These are phyloP conservation scores for Malus sieversii DNA, from an alignment of 306 rosid genomes.

Conservation along the genomic window DNA sequence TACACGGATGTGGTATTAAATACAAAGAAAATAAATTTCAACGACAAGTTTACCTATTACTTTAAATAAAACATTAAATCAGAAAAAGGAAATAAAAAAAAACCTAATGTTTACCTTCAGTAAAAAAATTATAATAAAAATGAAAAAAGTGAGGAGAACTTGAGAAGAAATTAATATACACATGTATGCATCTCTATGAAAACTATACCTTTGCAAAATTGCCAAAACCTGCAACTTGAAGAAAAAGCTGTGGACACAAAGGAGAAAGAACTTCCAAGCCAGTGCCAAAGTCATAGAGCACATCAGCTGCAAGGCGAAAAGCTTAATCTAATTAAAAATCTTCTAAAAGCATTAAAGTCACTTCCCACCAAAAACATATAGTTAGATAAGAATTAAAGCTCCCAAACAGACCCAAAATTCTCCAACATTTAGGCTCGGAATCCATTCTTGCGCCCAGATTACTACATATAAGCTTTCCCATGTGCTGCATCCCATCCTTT, in stretches of 20 bases:
- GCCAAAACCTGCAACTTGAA: conserved; percentile 91
- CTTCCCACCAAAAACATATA: neutral
- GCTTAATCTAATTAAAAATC: conserved; percentile 14
- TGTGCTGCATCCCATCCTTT: conserved; percentile 97
- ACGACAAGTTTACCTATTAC: neutral
- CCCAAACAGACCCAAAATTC: conserved; percentile 60
- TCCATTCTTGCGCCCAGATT: conserved; percentile 98
- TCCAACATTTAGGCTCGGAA: conserved; percentile 92
- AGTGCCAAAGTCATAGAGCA: conserved; percentile 75
- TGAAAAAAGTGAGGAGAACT: neutral
- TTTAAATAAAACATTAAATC: neutral
- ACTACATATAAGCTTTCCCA: conserved; percentile 84
- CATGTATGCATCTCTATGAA: neutral
- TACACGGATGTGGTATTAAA: neutral
- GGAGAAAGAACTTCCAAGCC: conserved; percentile 98
- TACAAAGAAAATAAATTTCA: neutral
- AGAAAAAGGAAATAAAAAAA: neutral
- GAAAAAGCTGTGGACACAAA: conserved; percentile 90
- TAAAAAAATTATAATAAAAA: neutral
- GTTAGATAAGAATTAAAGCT: neutral
- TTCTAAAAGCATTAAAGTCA: neutral
- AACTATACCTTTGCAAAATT: conserved; percentile 74
- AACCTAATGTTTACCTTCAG: neutral
- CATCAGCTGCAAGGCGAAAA: conserved; percentile 70
- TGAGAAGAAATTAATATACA: neutral